Evolutionary conservation across 2,329 filamentous ascomycete species (phyloP).

Genomic region (Lachnellula hyalina): DNA sequence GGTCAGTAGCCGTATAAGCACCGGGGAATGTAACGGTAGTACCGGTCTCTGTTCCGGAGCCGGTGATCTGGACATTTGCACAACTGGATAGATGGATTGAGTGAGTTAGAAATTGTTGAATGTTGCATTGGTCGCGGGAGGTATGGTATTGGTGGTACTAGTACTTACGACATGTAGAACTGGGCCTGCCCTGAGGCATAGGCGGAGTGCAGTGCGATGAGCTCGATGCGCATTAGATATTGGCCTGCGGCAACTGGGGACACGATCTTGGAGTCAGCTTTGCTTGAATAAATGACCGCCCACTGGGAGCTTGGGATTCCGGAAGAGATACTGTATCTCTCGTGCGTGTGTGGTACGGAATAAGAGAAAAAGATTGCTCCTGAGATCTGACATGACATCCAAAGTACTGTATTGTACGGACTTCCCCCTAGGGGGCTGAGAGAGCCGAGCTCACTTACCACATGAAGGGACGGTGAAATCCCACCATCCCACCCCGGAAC

Average conservation of each 20-base stretch:
- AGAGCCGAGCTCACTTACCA: constrained; percentile 1
- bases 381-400: too few relatives aligned
- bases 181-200: constrained; percentile 27
- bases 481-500: constrained; percentile 34
- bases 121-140: too few relatives aligned
- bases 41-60: constrained; percentile 38
- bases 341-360: too few relatives aligned
- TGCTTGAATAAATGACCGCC: too few relatives aligned
- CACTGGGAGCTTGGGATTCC: too few relatives aligned
- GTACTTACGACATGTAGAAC: constrained; percentile 26
- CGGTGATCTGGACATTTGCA: constrained; percentile 42
- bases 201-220: constrained; percentile 46
- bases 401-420: too few relatives aligned
- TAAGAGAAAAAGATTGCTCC: too few relatives aligned
- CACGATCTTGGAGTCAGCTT: too few relatives aligned
- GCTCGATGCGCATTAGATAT: constrained; percentile 50
- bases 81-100: constrained; percentile 21
- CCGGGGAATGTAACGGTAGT: constrained; percentile 41
- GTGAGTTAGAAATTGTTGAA: neutral
- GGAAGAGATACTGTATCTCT: too few relatives aligned
- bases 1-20: constrained; percentile 41
- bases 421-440: too few relatives aligned
- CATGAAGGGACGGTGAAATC: constrained; percentile 46
- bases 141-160: too few relatives aligned
- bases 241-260: constrained; percentile 43